phyloP scores from a whole-genome alignment of 2,329 filamentous ascomycete species.

The Phoma sp. region DNA sequence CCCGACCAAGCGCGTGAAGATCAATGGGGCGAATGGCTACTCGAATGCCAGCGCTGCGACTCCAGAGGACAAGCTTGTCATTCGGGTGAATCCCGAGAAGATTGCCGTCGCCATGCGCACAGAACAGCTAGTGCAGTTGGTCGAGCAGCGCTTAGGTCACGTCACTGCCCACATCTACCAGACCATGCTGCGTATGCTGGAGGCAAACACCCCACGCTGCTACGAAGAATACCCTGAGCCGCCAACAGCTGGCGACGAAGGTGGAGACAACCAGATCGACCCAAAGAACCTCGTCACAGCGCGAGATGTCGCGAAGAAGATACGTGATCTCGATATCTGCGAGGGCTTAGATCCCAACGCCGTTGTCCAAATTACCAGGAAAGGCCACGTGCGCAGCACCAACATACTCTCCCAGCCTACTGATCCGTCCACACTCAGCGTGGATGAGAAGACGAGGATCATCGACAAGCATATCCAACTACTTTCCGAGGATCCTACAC shows the following conservation, averaged over 20 bases:
- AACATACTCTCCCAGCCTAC: slow-evolving; percentile 34
- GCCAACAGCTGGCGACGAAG: slow-evolving; percentile 30
- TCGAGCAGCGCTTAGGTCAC: slow-evolving; percentile 72
- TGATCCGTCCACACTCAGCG: slow-evolving; percentile 33
- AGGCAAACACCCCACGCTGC: slow-evolving; percentile 72
- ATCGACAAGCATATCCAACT: slow-evolving; percentile 78
- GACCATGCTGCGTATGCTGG: slow-evolving; percentile 73
- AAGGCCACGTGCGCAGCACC: slow-evolving; percentile 29
- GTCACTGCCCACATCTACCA: slow-evolving; percentile 81
- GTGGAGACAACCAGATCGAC: slow-evolving; percentile 42
- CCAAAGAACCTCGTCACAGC: slow-evolving; percentile 49
- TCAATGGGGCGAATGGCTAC: slow-evolving; percentile 33
- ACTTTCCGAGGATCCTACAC: slow-evolving; percentile 70
- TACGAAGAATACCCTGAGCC: slow-evolving; percentile 59
- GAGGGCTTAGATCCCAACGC: slow-evolving; percentile 45
- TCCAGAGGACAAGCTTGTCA: slow-evolving; percentile 70
- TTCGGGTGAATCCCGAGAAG: slow-evolving; percentile 86
- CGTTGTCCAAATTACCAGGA: slow-evolving; percentile 32
- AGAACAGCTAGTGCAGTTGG: slow-evolving; percentile 75
- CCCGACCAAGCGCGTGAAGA: slow-evolving; percentile 43
- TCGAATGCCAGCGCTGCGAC: slow-evolving; percentile 13
- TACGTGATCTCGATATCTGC: slow-evolving; percentile 51
- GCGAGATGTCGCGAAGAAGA: slow-evolving; percentile 51
- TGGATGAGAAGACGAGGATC: slow-evolving; percentile 34
- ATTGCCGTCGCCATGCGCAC: slow-evolving; percentile 84